These are phyloP conservation scores for Spatholobus suberectus DNA, from an alignment of 306 rosid genomes.

Conservation along the genomic window DNA sequence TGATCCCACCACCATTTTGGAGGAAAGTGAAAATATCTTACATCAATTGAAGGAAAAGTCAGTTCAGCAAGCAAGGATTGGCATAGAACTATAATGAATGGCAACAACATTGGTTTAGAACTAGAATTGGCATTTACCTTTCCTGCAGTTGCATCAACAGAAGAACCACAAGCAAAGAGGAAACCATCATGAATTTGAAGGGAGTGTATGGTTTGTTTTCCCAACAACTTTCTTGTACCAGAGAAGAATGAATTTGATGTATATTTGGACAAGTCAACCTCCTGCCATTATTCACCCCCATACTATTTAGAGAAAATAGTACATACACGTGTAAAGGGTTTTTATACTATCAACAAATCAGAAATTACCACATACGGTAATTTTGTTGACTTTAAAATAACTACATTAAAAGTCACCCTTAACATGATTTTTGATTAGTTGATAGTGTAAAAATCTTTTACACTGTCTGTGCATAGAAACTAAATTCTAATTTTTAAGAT, in stretches of 20 bases:
- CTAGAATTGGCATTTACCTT: constrained; percentile 58
- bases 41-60: neutral
- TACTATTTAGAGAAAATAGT: no score
- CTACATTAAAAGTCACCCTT: no score
- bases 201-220: constrained; percentile 80
- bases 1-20: constrained; percentile 70
- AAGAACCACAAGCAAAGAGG: constrained; percentile 77
- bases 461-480: no score
- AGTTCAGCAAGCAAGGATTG: constrained; percentile 22
- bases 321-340: no score
- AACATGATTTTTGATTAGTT: no score
- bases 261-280: constrained; percentile 69
- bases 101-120: neutral
- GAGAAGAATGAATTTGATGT: constrained; percentile 74
- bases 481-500: constrained; percentile 32
- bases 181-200: constrained; percentile 71
- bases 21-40: constrained; percentile 68
- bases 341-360: no score
- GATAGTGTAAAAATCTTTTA: no score
- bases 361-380: no score
- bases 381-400: no score
- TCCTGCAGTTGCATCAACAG: constrained; percentile 75
- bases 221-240: constrained; percentile 77
- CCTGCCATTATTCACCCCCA: constrained; percentile 57
- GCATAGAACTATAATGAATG: neutral